Percentiles rank a stretch among this genome's conserved stretches.
phyloP scores from a whole-genome alignment of 306 rosid species.

The Luffa acutangula region DNA sequence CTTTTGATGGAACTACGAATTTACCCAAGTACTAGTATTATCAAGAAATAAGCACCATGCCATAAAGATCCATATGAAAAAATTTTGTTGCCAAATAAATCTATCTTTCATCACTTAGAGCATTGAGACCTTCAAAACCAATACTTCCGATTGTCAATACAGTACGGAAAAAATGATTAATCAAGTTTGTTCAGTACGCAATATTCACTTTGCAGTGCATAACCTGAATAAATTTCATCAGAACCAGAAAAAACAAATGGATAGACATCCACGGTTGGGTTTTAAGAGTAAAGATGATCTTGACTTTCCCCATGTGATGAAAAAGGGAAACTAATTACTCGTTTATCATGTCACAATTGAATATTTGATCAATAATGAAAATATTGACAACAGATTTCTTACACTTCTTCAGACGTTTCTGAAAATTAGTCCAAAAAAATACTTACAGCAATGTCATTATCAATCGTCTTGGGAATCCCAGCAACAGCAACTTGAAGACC shows the following conservation, averaged over 20 bases:
- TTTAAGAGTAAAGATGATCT: not conserved
- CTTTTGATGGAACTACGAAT: not conserved
- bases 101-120: not conserved
- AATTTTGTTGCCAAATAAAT: not conserved
- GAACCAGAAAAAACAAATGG: not conserved
- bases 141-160: not conserved
- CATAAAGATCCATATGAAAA: not conserved
- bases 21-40: not conserved
- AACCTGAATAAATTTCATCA: not conserved
- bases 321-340: not conserved
- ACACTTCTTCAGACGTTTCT: not conserved
- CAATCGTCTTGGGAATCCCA: conserved; percentile 91
- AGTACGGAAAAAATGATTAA: not conserved
- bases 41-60: not conserved
- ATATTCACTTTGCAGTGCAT: not conserved
- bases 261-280: not conserved
- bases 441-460: conserved; percentile 94
- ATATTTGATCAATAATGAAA: not conserved
- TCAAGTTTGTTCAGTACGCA: not conserved
- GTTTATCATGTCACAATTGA: not conserved
- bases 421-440: conserved; percentile 13
- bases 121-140: not conserved
- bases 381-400: not conserved
- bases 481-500: conserved; percentile 91
- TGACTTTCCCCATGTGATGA: not conserved